phyloP scores from a whole-genome alignment of 2,329 filamentous ascomycete species.

The Didymella pinodella region DNA sequence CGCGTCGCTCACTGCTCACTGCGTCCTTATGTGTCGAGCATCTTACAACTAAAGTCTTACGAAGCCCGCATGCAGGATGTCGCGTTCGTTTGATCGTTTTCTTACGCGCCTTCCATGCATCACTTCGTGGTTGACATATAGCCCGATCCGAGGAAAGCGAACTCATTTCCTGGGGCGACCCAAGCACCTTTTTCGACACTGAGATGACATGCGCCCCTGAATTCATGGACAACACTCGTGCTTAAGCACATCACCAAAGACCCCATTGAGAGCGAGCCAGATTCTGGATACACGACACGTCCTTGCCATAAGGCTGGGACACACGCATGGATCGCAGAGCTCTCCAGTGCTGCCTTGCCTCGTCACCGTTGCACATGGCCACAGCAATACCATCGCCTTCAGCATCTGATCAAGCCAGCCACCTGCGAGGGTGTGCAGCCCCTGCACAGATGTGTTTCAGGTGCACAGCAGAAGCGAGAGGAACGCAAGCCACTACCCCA shows the following conservation, averaged over 20 bases:
- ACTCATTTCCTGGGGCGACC: not conserved
- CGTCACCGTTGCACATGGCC: constrained; percentile 1
- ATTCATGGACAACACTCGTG: not conserved
- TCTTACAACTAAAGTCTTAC: not conserved
- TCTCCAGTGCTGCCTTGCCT: not conserved
- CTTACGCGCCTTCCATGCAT: not conserved
- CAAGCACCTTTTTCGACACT: not conserved
- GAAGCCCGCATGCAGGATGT: constrained; percentile 1
- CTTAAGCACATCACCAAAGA: not conserved
- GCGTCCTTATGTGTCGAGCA: not conserved
- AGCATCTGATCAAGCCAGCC: constrained; percentile 10
- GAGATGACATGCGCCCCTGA: not conserved
- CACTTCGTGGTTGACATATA: not conserved
- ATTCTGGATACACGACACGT: not conserved
- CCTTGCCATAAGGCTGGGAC: constrained; percentile 2
- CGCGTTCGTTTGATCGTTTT: not conserved
- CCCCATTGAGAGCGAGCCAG: not conserved
- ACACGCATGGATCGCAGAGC: constrained; percentile 1
- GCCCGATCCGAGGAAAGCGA: constrained; percentile 10
- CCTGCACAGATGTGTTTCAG: constrained; percentile 4
- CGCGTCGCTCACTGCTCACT: not conserved
- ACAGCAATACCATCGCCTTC: not conserved
- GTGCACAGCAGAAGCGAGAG: constrained; percentile 9
- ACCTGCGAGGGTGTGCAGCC: not conserved
- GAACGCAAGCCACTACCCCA: constrained; percentile 8